Percentiles rank a stretch among this genome's conserved stretches.
phyloP scores from a whole-genome alignment of 2,329 filamentous ascomycete species.

The Xylariales sp. region DNA sequence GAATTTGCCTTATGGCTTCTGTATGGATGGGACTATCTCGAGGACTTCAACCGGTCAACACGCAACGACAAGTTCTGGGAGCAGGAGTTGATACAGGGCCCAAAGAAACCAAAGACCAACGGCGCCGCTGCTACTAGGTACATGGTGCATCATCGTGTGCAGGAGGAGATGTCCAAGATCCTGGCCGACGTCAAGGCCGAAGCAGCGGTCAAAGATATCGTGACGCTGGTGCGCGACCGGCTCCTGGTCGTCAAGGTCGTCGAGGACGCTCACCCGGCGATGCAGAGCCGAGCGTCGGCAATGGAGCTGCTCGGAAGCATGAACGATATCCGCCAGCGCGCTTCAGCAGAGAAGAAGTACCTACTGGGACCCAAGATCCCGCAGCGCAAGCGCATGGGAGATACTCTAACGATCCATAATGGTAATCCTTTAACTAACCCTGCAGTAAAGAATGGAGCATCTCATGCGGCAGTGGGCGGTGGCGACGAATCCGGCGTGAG shows the following conservation, averaged over 20 bases:
- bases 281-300: background rate
- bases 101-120: background rate
- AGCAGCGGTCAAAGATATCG: background rate
- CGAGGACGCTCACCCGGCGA: background rate
- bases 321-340: background rate
- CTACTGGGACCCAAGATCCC: background rate
- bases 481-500: background rate
- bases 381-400: background rate
- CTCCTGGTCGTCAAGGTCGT: background rate
- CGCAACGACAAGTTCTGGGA: background rate
- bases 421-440: background rate
- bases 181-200: background rate
- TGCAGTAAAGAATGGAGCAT: background rate
- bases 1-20: conserved; percentile 11
- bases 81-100: too few species aligned
- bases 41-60: background rate
- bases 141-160: background rate
- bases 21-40: background rate
- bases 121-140: background rate
- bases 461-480: too few species aligned
- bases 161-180: background rate
- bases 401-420: background rate
- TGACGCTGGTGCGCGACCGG: background rate
- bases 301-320: background rate
- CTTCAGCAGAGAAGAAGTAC: background rate